These are phyloP conservation scores for Mycena olivaceomarginata DNA, from an alignment of 768 basidiomycete species.

Conservation along the genomic window DNA sequence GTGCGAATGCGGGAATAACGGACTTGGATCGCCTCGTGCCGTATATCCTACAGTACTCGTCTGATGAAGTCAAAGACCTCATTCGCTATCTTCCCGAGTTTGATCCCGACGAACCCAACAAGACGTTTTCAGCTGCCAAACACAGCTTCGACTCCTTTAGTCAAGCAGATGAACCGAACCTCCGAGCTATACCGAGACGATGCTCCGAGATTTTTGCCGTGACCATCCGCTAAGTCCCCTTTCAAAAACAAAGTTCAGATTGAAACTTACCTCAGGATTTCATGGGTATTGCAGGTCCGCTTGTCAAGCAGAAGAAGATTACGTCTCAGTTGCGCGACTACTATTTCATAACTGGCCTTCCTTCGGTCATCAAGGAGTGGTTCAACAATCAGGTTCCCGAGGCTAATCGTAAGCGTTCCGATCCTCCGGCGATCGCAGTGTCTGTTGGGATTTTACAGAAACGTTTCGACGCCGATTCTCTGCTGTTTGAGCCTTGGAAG, in stretches of 20 bases:
- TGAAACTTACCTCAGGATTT: conserved; percentile 10
- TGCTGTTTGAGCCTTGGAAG: too few relatives aligned
- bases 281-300: conserved; percentile 13
- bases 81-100: conserved; percentile 26
- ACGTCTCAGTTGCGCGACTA: background rate
- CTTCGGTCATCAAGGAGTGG: conserved; percentile 30
- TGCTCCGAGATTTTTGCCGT: background rate
- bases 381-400: conserved; percentile 17
- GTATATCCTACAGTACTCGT: conserved; percentile 31
- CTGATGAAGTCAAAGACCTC: background rate
- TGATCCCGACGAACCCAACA: background rate
- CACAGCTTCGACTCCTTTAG: conserved; percentile 6
- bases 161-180: background rate
- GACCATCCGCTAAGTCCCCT: conserved; percentile 27
- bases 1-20: conserved; percentile 32
- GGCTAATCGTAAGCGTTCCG: too few relatives aligned
- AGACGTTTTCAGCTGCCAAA: conserved; percentile 1
- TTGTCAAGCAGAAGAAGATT: conserved; percentile 13
- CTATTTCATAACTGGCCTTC: conserved; percentile 34
- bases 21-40: conserved; percentile 21
- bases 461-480: too few relatives aligned
- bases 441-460: too few relatives aligned
- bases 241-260: background rate
- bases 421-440: too few relatives aligned
- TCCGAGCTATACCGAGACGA: conserved; percentile 10